A percentile compares a stretch with the other conserved stretches of the same genome.
Evolutionary conservation across 2,329 filamentous ascomycete genomes (phyloP).

Genomic region (Gaeumannomyces tritici): DNA sequence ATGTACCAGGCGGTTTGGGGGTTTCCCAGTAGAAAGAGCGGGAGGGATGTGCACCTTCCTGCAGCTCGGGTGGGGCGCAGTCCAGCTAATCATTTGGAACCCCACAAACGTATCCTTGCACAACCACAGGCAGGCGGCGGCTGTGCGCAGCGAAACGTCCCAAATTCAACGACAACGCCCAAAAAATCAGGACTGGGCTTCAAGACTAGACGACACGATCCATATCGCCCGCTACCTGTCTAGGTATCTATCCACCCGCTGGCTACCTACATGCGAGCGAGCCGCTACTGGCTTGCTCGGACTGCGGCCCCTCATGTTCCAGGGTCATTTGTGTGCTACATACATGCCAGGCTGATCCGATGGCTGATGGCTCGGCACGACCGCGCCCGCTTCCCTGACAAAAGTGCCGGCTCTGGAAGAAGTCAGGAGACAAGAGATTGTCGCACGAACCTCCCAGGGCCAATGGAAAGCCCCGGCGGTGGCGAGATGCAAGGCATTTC

Average conservation of each 20-base stretch:
- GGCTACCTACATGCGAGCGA: not conserved
- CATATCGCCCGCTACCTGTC: not conserved
- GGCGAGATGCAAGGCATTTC: not conserved
- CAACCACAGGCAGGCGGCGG: too few relatives aligned
- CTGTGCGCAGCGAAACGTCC: not conserved
- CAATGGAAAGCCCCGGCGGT: not conserved
- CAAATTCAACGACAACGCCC: not conserved
- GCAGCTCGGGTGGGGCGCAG: not conserved
- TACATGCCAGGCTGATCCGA: not conserved
- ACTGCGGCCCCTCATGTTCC: not conserved
- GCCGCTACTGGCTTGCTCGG: not conserved
- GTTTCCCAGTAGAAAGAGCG: too few relatives aligned
- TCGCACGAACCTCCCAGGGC: not conserved
- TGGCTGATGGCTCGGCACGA: not conserved
- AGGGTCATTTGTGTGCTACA: not conserved
- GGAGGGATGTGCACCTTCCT: not conserved
- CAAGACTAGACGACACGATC: not conserved
- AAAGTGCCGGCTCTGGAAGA: not conserved
- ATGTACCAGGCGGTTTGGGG: too few relatives aligned
- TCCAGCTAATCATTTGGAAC: not conserved
- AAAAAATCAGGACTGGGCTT: not conserved
- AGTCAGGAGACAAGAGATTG: not conserved
- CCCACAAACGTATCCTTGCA: not conserved
- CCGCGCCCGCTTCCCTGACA: not conserved
- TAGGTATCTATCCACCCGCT: not conserved